These are phyloP conservation scores for Cinchona pubescens DNA, from an alignment of 257 asterid genomes.

Conservation along the genomic window DNA sequence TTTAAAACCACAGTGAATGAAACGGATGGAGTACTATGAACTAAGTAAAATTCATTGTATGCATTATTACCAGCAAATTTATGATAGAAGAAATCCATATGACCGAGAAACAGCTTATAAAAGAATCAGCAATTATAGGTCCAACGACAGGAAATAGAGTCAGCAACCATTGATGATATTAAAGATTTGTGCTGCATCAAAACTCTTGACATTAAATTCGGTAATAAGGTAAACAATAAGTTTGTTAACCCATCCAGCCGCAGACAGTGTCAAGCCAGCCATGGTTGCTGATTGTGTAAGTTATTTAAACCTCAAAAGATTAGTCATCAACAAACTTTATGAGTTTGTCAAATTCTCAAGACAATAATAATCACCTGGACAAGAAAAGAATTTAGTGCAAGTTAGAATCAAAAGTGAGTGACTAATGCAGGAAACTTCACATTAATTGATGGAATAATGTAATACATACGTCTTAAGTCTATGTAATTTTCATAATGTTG, in stretches of 20 bases:
- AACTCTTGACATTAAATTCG: constrained; percentile 26
- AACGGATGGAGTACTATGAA: no score
- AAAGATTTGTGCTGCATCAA: constrained; percentile 31
- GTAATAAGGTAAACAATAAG: constrained; percentile 26
- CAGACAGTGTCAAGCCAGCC: constrained; percentile 29
- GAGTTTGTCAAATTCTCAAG: not conserved
- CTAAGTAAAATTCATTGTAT: no score
- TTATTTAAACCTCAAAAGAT: not conserved
- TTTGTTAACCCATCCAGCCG: no score
- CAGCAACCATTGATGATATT: constrained; percentile 26
- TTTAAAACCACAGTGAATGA: not conserved
- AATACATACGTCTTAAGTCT: no score
- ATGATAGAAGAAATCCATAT: constrained; percentile 28
- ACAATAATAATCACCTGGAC: no score
- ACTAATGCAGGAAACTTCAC: not conserved
- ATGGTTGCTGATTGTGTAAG: constrained; percentile 14
- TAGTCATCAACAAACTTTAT: not conserved
- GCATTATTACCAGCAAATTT: constrained; percentile 27
- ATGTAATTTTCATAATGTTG: no score
- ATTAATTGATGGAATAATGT: no score
- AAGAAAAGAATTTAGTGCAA: no score
- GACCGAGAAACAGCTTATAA: constrained; percentile 27
- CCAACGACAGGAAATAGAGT: constrained; percentile 28
- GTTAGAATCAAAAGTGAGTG: not conserved
- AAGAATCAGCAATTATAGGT: constrained; percentile 37